Evolutionary conservation across 2,329 filamentous ascomycete genomes (phyloP).

Genomic region (Colletotrichum theobromicola): DNA sequence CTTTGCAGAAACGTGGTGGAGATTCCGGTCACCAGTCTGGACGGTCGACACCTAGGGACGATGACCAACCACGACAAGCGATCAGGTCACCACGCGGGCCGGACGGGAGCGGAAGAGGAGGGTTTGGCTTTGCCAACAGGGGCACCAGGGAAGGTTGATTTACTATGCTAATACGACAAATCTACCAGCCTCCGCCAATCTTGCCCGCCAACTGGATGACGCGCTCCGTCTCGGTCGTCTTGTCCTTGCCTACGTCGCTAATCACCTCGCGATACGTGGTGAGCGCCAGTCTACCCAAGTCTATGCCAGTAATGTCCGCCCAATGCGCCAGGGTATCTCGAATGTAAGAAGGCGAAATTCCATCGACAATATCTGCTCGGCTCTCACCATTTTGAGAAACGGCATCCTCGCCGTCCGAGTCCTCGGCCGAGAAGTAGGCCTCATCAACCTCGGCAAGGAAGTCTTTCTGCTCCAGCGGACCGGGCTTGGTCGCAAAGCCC

Average conservation of each 20-base stretch:
- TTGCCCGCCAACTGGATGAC: slow-evolving; percentile 90
- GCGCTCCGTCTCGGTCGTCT: slow-evolving; percentile 73
- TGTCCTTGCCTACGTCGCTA: slow-evolving; percentile 88
- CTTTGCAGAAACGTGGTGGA: slow-evolving; percentile 46
- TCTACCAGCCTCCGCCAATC: slow-evolving; percentile 91
- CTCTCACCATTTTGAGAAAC: slow-evolving; percentile 28
- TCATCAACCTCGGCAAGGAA: slow-evolving; percentile 87
- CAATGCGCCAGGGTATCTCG: slow-evolving; percentile 77
- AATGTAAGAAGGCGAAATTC: slow-evolving; percentile 70
- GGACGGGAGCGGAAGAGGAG: slow-evolving; percentile 76
- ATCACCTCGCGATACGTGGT: slow-evolving; percentile 93
- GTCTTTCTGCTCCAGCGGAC: slow-evolving; percentile 81
- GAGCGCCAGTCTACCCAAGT: slow-evolving; percentile 74
- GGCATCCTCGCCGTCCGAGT: slow-evolving; percentile 43
- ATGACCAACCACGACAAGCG: slow-evolving; percentile 71
- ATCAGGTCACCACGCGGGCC: slow-evolving; percentile 80
- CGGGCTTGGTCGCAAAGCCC: slow-evolving; percentile 59
- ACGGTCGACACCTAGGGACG: slow-evolving; percentile 56
- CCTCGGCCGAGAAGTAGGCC: slow-evolving; percentile 83
- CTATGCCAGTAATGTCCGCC: slow-evolving; percentile 73
- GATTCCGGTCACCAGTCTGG: slow-evolving; percentile 41
- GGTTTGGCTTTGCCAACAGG: slow-evolving; percentile 76
- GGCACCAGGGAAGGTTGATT: slow-evolving; percentile 58
- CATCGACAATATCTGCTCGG: slow-evolving; percentile 56
- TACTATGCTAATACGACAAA: slow-evolving; percentile 4